Evolutionary conservation across 2,329 filamentous ascomycete genomes (phyloP).

Genomic region (Neocatenulostroma microsporum): DNA sequence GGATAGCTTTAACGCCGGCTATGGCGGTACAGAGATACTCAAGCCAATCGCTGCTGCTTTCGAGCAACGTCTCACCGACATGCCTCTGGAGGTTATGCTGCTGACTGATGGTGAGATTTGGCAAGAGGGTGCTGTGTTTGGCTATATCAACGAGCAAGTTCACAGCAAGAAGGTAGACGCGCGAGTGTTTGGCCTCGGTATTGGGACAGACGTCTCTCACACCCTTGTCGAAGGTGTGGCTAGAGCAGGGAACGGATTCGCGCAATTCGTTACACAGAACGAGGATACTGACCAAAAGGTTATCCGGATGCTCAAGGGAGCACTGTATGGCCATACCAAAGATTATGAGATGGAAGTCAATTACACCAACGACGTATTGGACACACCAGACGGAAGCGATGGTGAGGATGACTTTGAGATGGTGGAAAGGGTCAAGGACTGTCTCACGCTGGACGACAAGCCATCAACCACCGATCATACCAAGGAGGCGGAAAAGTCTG

Average conservation of each 20-base stretch:
- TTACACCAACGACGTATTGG: slow-evolving; percentile 37
- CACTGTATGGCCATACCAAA: slow-evolving; percentile 57
- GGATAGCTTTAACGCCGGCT: slow-evolving; percentile 36
- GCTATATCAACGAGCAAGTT: slow-evolving; percentile 40
- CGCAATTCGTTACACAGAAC: slow-evolving; percentile 52
- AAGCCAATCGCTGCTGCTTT: slow-evolving; percentile 42
- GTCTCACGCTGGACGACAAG: slow-evolving; percentile 35
- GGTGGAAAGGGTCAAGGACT: slow-evolving; percentile 50
- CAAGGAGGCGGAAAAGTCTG: too few species aligned
- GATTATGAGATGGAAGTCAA: slow-evolving; percentile 58
- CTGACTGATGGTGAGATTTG: slow-evolving; percentile 52
- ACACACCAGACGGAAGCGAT: too few species aligned
- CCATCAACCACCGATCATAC: slow-evolving; percentile 1
- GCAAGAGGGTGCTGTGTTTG: slow-evolving; percentile 42
- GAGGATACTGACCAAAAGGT: slow-evolving; percentile 62
- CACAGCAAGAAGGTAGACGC: slow-evolving; percentile 36
- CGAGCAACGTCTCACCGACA: slow-evolving; percentile 37
- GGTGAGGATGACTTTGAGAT: slow-evolving; percentile 60
- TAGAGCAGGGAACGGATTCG: slow-evolving; percentile 50
- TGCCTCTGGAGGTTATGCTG: slow-evolving; percentile 47
- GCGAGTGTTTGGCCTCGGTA: slow-evolving; percentile 51
- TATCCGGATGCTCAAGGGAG: slow-evolving; percentile 65
- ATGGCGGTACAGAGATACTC: slow-evolving; percentile 50
- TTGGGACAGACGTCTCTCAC: slow-evolving; percentile 48
- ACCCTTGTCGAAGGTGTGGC: slow-evolving; percentile 53